A percentile compares a stretch with the other conserved stretches of the same genome.
phyloP scores from a whole-genome alignment of 192 early-diverging fungal genomes.

The Piromyces sp. region DNA sequence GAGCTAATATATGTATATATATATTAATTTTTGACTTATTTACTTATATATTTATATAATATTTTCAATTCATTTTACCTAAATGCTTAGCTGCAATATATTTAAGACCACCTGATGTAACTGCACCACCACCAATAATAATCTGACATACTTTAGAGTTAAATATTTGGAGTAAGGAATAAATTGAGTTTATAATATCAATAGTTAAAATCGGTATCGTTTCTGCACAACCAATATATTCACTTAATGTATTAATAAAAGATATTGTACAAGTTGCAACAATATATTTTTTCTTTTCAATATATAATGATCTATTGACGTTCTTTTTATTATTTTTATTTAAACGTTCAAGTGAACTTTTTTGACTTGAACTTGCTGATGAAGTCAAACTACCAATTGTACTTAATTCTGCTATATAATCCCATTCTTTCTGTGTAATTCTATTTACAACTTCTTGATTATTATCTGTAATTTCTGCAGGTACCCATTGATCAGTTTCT shows the following conservation, averaged over 20 bases:
- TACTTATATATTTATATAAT: too few species aligned
- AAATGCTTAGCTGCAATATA: constrained; percentile 95
- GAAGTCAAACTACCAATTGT: neutral
- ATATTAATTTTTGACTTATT: too few species aligned
- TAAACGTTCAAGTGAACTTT: neutral
- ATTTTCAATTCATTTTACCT: too few species aligned
- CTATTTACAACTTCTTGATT: neutral
- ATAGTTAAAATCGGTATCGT: neutral
- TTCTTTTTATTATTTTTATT: neutral
- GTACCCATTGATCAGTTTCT: neutral
- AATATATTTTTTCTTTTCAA: neutral
- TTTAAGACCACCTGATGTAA: constrained; percentile 88
- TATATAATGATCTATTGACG: neutral
- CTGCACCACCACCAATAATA: constrained; percentile 92
- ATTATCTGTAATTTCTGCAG: neutral
- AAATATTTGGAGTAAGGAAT: constrained; percentile 44
- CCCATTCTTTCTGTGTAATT: neutral
- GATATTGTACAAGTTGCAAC: neutral
- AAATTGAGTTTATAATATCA: neutral
- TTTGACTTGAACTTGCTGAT: neutral
- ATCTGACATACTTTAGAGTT: constrained; percentile 92
- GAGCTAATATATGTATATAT: constrained; percentile 19
- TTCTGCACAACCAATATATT: neutral
- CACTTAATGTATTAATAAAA: neutral
- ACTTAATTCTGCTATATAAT: neutral